Evolutionary conservation across 331 rosid genomes (phyloP).

Genomic region (Cydonia oblonga): DNA sequence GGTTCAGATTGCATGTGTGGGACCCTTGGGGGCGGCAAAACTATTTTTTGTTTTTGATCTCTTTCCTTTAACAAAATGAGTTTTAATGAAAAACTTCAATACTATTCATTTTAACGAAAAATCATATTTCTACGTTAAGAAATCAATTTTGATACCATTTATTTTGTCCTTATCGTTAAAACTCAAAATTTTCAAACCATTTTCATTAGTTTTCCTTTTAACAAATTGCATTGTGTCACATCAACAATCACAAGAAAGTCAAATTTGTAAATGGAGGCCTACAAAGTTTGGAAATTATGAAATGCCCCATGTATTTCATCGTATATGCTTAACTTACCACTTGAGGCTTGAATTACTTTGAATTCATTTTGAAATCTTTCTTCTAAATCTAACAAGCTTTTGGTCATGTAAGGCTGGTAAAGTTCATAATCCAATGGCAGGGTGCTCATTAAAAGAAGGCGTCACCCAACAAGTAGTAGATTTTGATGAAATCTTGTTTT

Average conservation of each 20-base stretch:
- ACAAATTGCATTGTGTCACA: neutral
- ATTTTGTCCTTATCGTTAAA: too few relatives aligned
- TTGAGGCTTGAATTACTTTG: too few relatives aligned
- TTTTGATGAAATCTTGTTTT: too few relatives aligned
- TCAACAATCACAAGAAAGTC: neutral
- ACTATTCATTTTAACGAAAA: too few relatives aligned
- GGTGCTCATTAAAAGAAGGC: neutral
- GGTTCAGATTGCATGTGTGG: neutral
- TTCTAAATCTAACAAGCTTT: too few relatives aligned
- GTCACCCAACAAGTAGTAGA: neutral
- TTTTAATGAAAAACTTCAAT: too few relatives aligned
- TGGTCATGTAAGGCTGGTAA: neutral
- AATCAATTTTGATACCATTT: rapidly evolving
- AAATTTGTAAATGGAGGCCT: neutral
- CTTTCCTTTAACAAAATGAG: too few relatives aligned
- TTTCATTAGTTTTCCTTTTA: too few relatives aligned
- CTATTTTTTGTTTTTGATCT: too few relatives aligned
- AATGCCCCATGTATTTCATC: neutral
- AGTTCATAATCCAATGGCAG: neutral
- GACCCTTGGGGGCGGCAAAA: neutral
- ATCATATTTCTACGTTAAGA: too few relatives aligned
- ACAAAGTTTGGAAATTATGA: neutral
- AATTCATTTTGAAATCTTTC: neutral
- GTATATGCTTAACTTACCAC: neutral
- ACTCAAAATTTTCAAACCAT: too few relatives aligned